Evolutionary conservation across 1,284 basidiomycete genomes (phyloP), one percentile per base, ranked within the genome.

Genomic region (Cutaneotrichosporon sp.): DNA sequence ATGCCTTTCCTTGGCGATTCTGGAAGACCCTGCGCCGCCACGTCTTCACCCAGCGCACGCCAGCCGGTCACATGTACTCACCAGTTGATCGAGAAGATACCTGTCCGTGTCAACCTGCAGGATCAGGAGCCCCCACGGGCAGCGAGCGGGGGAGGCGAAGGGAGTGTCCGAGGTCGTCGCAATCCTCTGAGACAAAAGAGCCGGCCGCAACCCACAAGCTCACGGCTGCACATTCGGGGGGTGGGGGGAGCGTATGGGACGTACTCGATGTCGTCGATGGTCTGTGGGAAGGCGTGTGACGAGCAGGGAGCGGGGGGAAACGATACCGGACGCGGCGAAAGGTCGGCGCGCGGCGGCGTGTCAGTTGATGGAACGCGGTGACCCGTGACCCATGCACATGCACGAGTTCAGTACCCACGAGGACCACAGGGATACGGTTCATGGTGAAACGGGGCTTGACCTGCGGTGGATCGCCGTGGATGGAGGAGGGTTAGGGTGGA

Each of bases 1-100:
- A 14, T 16, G 13, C 36, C 36, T 3, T n/a, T 42, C 36, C 36
- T 42, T 42, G 13, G 36, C n/a, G 14, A 16, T 27, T 47, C 24
- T 25, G 43, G n/a, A 45, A 47, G 11, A 27, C 45, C 45, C 45
- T 47, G 45, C 22, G 2, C 13, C 18, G 25, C 47, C 25, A 31
- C 47, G 18, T n/a, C 38, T 42, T 36, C 13, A 5, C 34, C 11
- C 34, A n/a, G 34, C 34, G 14, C 38, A 42, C 38, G n/a, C 14
- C 16, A 9, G 18, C 13, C 4, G 27, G 14, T n/a, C 47, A 50
- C 47, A 50, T 27, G 47, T 50, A 58, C 65, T 58, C 42, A 74
- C 76, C 20, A 78, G 55, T 59, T 78, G 76, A 59, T 76, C 76
- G n/a, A 78, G 71, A 9, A 78, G 70, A 43, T 72, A 77, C 54